Evolutionary conservation across 2,329 filamentous ascomycete species (phyloP).

Genomic region (Ascosphaera apis): DNA sequence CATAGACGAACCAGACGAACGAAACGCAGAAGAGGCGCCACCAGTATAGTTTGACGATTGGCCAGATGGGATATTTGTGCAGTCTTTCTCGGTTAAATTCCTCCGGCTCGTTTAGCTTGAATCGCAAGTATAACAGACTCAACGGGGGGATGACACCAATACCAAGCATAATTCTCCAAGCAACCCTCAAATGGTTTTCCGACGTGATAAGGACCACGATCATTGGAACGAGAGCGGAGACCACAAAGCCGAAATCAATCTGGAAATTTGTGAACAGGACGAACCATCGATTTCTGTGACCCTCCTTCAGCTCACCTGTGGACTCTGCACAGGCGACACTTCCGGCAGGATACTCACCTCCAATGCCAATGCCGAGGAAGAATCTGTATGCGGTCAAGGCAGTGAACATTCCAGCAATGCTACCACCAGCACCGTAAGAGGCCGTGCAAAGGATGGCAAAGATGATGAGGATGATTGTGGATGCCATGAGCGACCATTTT

Average conservation of each 20-base stretch:
- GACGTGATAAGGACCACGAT: constrained; percentile 36
- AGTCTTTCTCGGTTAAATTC: constrained; percentile 51
- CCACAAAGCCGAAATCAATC: constrained; percentile 67
- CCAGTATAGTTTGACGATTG: constrained; percentile 46
- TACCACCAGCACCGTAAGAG: constrained; percentile 51
- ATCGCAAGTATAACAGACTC: constrained; percentile 43
- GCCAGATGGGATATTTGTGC: constrained; percentile 31
- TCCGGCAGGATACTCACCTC: constrained; percentile 34
- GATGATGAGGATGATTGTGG: constrained; percentile 61
- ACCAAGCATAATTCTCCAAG: constrained; percentile 64
- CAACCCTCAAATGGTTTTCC: constrained; percentile 42
- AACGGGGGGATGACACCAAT: constrained; percentile 59
- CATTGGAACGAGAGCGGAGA: constrained; percentile 56
- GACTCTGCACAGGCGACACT: constrained; percentile 67
- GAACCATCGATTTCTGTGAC: constrained; percentile 75
- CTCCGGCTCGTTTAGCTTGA: constrained; percentile 56
- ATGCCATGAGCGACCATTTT: constrained; percentile 57
- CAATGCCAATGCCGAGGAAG: constrained; percentile 60
- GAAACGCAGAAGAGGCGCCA: constrained; percentile 34
- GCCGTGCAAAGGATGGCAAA: constrained; percentile 63
- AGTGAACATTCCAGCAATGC: constrained; percentile 47
- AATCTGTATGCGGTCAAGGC: constrained; percentile 67
- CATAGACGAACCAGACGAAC: constrained; percentile 67
- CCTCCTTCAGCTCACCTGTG: constrained; percentile 56
- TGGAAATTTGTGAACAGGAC: constrained; percentile 75